phyloP scores from a whole-genome alignment of 257 asterid species.

The Solanum appendiculatum region DNA sequence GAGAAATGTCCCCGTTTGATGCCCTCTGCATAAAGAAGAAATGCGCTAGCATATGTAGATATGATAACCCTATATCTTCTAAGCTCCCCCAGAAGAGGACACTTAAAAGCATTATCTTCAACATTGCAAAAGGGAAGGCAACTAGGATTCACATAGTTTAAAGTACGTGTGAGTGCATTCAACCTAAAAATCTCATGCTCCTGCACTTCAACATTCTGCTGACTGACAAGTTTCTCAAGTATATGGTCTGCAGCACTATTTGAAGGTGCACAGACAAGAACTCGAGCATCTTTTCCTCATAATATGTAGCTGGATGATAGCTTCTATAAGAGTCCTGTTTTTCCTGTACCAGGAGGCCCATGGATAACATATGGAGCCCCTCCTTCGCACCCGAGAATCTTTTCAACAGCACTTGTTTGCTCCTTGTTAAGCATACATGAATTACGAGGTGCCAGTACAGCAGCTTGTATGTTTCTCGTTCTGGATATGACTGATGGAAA shows the following conservation, averaged over 20 bases:
- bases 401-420: constrained; percentile 52
- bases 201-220: constrained; percentile 16
- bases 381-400: constrained; percentile 61
- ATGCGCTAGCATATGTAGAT: constrained; percentile 73
- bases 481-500: constrained; percentile 39
- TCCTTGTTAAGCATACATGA: constrained; percentile 47
- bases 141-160: constrained; percentile 55
- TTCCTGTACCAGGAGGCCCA: constrained; percentile 98
- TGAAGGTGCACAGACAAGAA: constrained; percentile 93
- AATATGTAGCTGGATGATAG: constrained; percentile 60
- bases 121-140: constrained; percentile 39
- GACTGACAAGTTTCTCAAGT: constrained; percentile 50
- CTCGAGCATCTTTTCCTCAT: constrained; percentile 18
- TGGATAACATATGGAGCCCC: constrained; percentile 78
- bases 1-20: constrained; percentile 63
- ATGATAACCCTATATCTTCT: constrained; percentile 41
- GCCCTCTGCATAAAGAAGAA: constrained; percentile 56
- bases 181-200: constrained; percentile 54
- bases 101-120: constrained; percentile 42
- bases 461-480: not conserved
- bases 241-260: constrained; percentile 83
- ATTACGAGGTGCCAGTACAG: constrained; percentile 34
- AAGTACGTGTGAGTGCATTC: constrained; percentile 59
- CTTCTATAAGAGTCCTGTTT: constrained; percentile 77
- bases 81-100: constrained; percentile 49